Evolutionary conservation across 306 rosid genomes (phyloP), one percentile per base, ranked within the genome.

Genomic region (Nissolia schottii): DNA sequence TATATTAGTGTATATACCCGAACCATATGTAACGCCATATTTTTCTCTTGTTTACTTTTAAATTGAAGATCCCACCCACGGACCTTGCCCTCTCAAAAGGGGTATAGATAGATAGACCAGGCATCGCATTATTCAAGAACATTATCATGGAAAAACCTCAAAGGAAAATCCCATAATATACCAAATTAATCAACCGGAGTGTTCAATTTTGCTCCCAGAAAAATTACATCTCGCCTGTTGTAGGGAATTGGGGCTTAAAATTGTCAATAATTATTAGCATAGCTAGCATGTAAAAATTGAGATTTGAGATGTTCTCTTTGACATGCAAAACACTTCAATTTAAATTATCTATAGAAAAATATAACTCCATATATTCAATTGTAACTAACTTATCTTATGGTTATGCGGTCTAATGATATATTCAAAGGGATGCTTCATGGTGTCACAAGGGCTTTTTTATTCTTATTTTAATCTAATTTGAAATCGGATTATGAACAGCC

Each of bases 31-130:
- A 67, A 58, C 8, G 20, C 65, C 71, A 79, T 58, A 11, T 20
- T 58, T 35, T n/a, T 38, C 27, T 65, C 32, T 20, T 15, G 6
- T 6, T 3, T 37, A 25, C 57, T 65, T 48, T 25, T 24, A 50
- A 24, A 46, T 55, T 25, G 20, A 24, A 64, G 25, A 61, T 29
- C 70, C 48, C 43, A 79, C 82, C 78, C 34, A 71, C 70, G 70
- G 58, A 13, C 24, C 7, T 43, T 37, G 2, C 43, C 45, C 8
- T 55, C 72, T 51, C 2, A 37, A 40, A 27, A 8, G 16, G 45
- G 66, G 22, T 20, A 54, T 43, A 43, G 40, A 35, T 53, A 16
- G 24, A 59, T 32, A 22, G 3, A 45, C 19, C 14, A 14, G 46
- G 18, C 20, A 19, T 41, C 41, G 24, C 35, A 55, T 22, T 37